A percentile compares a stretch with the other conserved stretches of the same genome.
These are phyloP conservation scores for Backusella liffmaniae DNA, from an alignment of 192 early-diverging fungal genomes.

Conservation along the genomic window DNA sequence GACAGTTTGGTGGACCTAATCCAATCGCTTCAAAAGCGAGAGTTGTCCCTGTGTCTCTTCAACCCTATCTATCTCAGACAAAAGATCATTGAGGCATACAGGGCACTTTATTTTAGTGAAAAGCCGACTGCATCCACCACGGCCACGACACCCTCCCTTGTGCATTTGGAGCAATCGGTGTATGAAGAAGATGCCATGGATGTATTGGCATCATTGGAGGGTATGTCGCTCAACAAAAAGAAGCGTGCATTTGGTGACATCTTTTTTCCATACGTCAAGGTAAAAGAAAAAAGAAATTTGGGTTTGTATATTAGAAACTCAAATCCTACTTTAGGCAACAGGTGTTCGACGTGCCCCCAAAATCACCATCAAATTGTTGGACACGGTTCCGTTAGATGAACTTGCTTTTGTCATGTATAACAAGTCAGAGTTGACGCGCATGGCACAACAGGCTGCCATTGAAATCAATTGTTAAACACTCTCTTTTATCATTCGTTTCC, in stretches of 20 bases:
- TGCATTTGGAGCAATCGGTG: neutral
- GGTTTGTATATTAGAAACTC: too few relatives aligned
- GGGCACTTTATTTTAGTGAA: slow-evolving; percentile 20
- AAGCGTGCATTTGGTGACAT: slow-evolving; percentile 37
- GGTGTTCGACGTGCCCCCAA: slow-evolving; percentile 37
- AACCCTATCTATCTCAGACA: slow-evolving; percentile 25
- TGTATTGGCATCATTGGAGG: slow-evolving; percentile 18
- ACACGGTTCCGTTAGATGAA: slow-evolving; percentile 25
- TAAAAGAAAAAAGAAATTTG: neutral
- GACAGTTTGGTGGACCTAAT: slow-evolving; percentile 32
- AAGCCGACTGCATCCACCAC: neutral
- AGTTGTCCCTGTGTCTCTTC: slow-evolving; percentile 27
- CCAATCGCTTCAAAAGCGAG: slow-evolving; percentile 20
- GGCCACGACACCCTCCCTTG: neutral
- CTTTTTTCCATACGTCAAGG: slow-evolving; percentile 38
- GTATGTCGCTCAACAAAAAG: slow-evolving; percentile 20
- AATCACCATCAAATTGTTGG: slow-evolving; percentile 38
- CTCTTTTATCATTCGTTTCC: neutral
- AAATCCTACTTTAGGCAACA: slow-evolving; percentile 15
- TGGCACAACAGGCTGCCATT: neutral
- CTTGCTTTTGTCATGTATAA: slow-evolving; percentile 39
- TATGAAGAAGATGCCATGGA: neutral
- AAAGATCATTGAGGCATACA: slow-evolving; percentile 23
- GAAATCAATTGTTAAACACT: neutral
- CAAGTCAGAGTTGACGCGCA: neutral